Base-by-base conservation (phyloP, 257 asterid species). In the Solanum infundibuliforme region DNA sequence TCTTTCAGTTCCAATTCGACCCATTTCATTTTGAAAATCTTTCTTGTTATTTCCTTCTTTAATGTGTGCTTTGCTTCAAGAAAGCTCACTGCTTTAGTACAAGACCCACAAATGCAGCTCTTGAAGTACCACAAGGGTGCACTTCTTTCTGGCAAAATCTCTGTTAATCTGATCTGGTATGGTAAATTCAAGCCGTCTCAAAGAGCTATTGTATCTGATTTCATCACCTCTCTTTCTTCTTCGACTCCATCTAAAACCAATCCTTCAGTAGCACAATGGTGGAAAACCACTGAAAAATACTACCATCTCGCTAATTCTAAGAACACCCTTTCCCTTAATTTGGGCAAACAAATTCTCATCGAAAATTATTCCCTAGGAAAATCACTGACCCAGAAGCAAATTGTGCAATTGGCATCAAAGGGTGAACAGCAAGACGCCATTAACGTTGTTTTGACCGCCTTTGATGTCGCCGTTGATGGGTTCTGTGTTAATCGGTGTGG, bases 211-310 rank as follows among this genome's bases (percentile, higher is more conserved):
- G 89, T 94, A 71, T 84, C 96, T 6, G 98, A 94, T 85, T 95
- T 94, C 93, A 85, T 95, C 68, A 83, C 93, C 76, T 94, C 98
- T 0, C 89, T 95, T 10, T 90, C 95, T 1, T 65, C 93, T 1
- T 68, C 89, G 0, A 46, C 89, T 5, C 69, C 92, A 3, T 12
- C 23, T 43, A 55, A 48, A 25, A 6, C 87, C 93, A 90, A 66
- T 27, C 97, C 97, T 10, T 94, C 97, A 3, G 95, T 94, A 16
- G 92, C 93, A 68, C 43, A 91, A 8, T 95, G 98, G 98, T 95
- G 98, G 97, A 93, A 94, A 88, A 46, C 90, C 86, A 91, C 91
- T 2, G 95, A 93, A 82, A 94, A 93, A 38, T 94, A 94, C 92
- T 93, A 94, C 93, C 91, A 87, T 72, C 90, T 93, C 3, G 93